A percentile compares a stretch with the other conserved stretches of the same genome.
phyloP scores from a whole-genome alignment of 2,329 filamentous ascomycete genomes.

The Sarocladium brachiariae region DNA sequence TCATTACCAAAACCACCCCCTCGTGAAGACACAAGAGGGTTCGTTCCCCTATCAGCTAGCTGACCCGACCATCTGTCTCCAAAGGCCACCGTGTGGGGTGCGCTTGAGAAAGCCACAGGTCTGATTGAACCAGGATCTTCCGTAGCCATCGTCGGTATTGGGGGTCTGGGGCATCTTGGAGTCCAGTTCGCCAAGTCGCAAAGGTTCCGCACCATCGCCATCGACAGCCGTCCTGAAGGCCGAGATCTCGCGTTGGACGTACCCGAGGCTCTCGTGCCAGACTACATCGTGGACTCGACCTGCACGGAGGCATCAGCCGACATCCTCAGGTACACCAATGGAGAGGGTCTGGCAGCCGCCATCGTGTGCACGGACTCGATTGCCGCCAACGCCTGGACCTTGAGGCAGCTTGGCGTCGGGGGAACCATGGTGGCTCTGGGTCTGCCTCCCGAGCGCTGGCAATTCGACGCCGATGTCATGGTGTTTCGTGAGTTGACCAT shows the following conservation, averaged over 20 bases:
- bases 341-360: conserved; percentile 24
- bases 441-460: conserved; percentile 23
- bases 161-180: conserved; percentile 28
- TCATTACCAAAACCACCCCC: background rate
- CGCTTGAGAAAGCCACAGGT: conserved; percentile 23
- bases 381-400: conserved; percentile 23
- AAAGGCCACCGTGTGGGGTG: conserved; percentile 27
- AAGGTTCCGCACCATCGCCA: conserved; percentile 27
- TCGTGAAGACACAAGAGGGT: background rate
- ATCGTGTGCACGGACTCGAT: conserved; percentile 27
- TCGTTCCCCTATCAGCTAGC: too few relatives aligned
- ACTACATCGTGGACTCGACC: conserved; percentile 22
- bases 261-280: conserved; percentile 16
- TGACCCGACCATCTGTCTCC: too few relatives aligned
- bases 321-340: conserved; percentile 22
- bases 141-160: conserved; percentile 27
- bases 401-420: conserved; percentile 21
- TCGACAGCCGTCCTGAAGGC: conserved; percentile 26
- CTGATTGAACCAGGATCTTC: conserved; percentile 17
- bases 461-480: conserved; percentile 23
- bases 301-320: conserved; percentile 13
- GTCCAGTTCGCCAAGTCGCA: conserved; percentile 29
- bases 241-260: conserved; percentile 22
- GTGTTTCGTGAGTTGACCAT: conserved; percentile 24
- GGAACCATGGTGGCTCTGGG: conserved; percentile 24